These are phyloP conservation scores for Apiotrichum akiyoshidainum DNA, from an alignment of 1,284 basidiomycete species.

Conservation along the genomic window DNA sequence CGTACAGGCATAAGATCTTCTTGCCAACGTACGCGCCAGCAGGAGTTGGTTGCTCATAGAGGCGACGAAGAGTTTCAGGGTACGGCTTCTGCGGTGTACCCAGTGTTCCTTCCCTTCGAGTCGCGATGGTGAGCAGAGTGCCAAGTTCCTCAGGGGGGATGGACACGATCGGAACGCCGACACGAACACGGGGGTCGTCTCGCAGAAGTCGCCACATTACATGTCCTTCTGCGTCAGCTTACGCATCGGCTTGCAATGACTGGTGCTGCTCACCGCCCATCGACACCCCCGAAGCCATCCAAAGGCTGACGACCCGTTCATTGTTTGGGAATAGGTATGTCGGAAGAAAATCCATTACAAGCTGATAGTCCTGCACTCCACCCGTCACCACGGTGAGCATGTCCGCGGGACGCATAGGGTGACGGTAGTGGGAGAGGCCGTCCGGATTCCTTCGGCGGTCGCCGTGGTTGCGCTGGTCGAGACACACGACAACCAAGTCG, in stretches of 20 bases:
- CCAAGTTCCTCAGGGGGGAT: constrained; percentile 63
- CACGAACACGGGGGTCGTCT: constrained; percentile 62
- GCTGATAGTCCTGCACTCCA: constrained; percentile 61
- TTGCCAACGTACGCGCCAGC: constrained; percentile 59
- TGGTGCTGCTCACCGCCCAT: constrained; percentile 50
- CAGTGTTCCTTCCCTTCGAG: background rate
- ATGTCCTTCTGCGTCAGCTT: constrained; percentile 2
- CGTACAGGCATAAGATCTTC: constrained; percentile 66
- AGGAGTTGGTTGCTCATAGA: background rate
- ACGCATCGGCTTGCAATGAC: too few species aligned
- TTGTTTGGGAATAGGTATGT: constrained; percentile 71
- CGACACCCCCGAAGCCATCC: constrained; percentile 58
- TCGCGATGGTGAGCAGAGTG: constrained; percentile 54
- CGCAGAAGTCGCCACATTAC: constrained; percentile 18
- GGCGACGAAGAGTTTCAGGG: background rate
- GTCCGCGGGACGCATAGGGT: constrained; percentile 41
- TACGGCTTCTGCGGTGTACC: constrained; percentile 30
- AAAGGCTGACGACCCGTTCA: constrained; percentile 64
- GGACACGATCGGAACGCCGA: constrained; percentile 70
- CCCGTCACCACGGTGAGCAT: constrained; percentile 19
- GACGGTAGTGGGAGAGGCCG: constrained; percentile 1
- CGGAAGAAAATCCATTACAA: constrained; percentile 76
- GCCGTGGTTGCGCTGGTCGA: constrained; percentile 75
- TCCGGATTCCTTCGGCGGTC: constrained; percentile 43
- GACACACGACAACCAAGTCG: constrained; percentile 46